A percentile compares a stretch with the other conserved stretches of the same genome.
Evolutionary conservation across 225 moss, liverwort and hornwort genomes (phyloP).

Genomic region (Physcomitrellopsis africana): DNA sequence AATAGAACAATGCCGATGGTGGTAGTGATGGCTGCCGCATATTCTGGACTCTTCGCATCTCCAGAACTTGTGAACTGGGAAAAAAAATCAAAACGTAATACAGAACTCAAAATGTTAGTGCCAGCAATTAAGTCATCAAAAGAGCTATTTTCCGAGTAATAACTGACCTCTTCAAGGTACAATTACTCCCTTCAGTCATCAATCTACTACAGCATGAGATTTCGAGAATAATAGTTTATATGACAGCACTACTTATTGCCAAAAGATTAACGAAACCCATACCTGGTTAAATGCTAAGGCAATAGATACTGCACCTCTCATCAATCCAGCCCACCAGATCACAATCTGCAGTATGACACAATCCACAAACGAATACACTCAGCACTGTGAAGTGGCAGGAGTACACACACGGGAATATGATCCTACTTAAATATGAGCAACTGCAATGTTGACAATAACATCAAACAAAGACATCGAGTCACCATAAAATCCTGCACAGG

Average conservation of each 20-base stretch:
- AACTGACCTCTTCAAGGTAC: too few species aligned
- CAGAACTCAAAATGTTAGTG: not conserved
- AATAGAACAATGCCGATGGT: constrained; percentile 71
- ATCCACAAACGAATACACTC: not conserved
- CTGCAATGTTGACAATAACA: not conserved
- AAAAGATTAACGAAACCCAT: not conserved
- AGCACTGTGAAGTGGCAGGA: not conserved
- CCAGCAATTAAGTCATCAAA: too few species aligned
- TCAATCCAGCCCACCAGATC: constrained; percentile 89
- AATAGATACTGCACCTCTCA: constrained; percentile 83
- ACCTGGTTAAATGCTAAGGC: constrained; percentile 77
- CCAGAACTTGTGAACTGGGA: constrained; percentile 71
- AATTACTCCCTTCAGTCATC: too few species aligned
- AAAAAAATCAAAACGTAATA: not conserved
- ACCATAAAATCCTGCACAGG: not conserved
- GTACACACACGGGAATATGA: not conserved
- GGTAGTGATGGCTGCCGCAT: constrained; percentile 71
- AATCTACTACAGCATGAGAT: too few species aligned
- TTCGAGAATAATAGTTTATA: not conserved
- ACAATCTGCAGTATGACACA: constrained; percentile 44
- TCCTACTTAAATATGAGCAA: not conserved
- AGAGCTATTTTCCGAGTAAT: too few species aligned
- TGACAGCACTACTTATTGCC: not conserved
- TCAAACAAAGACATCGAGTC: not conserved
- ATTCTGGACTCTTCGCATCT: constrained; percentile 65